Percentiles rank a stretch among this genome's conserved stretches.
Conservation (phyloP, 441 rosid species). For the Breynia disticha region DNA sequence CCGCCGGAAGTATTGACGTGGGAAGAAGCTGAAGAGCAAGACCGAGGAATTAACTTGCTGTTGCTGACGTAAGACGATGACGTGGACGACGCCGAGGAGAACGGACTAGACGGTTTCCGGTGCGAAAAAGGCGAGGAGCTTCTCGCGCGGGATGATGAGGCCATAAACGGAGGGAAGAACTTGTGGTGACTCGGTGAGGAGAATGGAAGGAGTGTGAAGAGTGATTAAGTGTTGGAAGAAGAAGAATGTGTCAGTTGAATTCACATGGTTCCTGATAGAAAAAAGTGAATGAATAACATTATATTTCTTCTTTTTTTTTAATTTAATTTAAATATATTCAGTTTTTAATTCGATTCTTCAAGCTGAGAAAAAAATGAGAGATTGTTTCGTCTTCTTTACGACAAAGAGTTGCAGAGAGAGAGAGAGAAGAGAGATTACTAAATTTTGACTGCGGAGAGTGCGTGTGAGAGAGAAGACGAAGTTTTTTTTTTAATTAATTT, state of each 20-base stretch:
- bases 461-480: too few relatives aligned
- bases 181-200: constrained; percentile 2
- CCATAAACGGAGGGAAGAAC: constrained; percentile 41
- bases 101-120: constrained; percentile 65
- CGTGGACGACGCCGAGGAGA: constrained; percentile 58
- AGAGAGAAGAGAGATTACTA: too few relatives aligned
- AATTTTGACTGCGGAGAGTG: too few relatives aligned
- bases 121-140: constrained; percentile 85
- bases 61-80: constrained; percentile 51
- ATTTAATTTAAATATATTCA: too few relatives aligned
- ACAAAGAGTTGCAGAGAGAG: too few relatives aligned
- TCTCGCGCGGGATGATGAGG: constrained; percentile 74
- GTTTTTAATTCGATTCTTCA: too few relatives aligned
- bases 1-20: constrained; percentile 36
- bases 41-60: constrained; percentile 61
- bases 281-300: too few relatives aligned
- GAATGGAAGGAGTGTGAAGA: constrained; percentile 7
- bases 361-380: too few relatives aligned
- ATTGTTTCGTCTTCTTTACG: too few relatives aligned
- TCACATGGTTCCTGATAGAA: constrained; percentile 56
- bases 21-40: constrained; percentile 75
- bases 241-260: constrained; percentile 62
- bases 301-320: too few relatives aligned
- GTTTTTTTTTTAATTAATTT: too few relatives aligned
- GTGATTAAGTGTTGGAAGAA: constrained; percentile 13